Evolutionary conservation across 1,284 basidiomycete species (phyloP).

Genomic region (Ganoderma meredithae): DNA sequence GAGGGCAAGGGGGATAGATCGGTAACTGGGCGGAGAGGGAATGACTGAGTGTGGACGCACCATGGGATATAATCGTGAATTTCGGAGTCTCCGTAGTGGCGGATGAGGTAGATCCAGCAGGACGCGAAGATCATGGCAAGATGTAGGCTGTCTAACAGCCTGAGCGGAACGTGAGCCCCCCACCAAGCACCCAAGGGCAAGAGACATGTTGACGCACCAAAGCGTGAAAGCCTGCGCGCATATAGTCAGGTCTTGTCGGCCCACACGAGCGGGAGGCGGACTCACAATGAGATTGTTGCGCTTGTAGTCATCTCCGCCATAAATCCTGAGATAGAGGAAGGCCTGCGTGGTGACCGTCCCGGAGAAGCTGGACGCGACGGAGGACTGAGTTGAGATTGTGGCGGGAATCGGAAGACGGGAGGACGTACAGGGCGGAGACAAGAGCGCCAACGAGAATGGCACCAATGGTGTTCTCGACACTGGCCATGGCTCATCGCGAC

Average conservation of each 20-base stretch:
- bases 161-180: conserved; percentile 19
- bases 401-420: neutral
- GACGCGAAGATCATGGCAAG: conserved; percentile 41
- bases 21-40: neutral
- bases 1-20: neutral
- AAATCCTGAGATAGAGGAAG: conserved; percentile 29
- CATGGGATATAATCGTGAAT: conserved; percentile 40
- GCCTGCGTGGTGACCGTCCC: conserved; percentile 32
- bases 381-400: neutral
- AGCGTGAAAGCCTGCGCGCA: conserved; percentile 24
- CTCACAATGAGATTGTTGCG: conserved; percentile 30
- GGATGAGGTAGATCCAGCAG: conserved; percentile 45
- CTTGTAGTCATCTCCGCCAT: conserved; percentile 29
- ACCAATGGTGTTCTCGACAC: conserved; percentile 30
- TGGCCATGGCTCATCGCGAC: conserved; percentile 33
- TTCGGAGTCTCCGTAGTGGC: conserved; percentile 36
- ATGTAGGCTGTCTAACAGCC: conserved; percentile 44
- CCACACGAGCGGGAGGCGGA: neutral
- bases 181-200: neutral
- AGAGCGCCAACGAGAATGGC: conserved; percentile 33
- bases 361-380: conserved; percentile 19
- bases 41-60: conserved; percentile 21
- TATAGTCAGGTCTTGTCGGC: neutral
- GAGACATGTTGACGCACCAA: conserved; percentile 21
- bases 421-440: conserved; percentile 29